Base-by-base conservation (phyloP, 371 early-diverging fungal species). In the Sporodiniella umbellata region DNA sequence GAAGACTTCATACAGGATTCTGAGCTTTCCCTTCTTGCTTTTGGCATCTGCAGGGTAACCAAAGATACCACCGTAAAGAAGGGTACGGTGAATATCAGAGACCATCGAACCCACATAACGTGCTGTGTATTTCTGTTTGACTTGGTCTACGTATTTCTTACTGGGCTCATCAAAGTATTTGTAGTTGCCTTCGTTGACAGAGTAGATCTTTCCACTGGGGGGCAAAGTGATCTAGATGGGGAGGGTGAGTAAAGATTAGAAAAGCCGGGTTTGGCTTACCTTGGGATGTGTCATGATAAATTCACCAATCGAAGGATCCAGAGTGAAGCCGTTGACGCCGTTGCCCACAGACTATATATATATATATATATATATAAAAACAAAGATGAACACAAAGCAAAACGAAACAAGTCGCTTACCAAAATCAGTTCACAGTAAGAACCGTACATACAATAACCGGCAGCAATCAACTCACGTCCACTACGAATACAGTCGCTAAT, bases 91-190 rank as follows among this genome's bases (percentile, higher is more conserved):
- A 24, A 98, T 94, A 79, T 98, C 98, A 51, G 97, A 96, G 18
- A 98, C 98, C 98, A 98, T 97, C 47, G 93, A 93, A 12, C 98
- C 98, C 38, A 96, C 94, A 73, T 98, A 98, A 64, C 98, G 88
- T 18, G 96, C 93, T 17, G 91, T 88, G 78, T 96, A 98, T 12
- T 95, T 94, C 48, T 88, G 83, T 75, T 87, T 93, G 75, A 98
- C 71, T 7, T 81, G 69, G 56, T 91, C 82, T 51, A 98, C 86
- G 72, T 98, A 98, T 45, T 87, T 88, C 55, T 84, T 87, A 65
- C 89, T 87, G 15, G 95, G 87, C 15, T 78, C 80, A 70, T 94
- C 90, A 84, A 93, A 98, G 72, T 92, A 89, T 60, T 85, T 80
- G 58, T 92, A 88, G 78, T 98, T 96, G 38, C 98, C 98, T 66